Percentiles rank a stretch among this genome's conserved stretches.
These are phyloP conservation scores for Tylopilus rubrobrunneus DNA, from an alignment of 768 basidiomycete species.

Conservation along the genomic window DNA sequence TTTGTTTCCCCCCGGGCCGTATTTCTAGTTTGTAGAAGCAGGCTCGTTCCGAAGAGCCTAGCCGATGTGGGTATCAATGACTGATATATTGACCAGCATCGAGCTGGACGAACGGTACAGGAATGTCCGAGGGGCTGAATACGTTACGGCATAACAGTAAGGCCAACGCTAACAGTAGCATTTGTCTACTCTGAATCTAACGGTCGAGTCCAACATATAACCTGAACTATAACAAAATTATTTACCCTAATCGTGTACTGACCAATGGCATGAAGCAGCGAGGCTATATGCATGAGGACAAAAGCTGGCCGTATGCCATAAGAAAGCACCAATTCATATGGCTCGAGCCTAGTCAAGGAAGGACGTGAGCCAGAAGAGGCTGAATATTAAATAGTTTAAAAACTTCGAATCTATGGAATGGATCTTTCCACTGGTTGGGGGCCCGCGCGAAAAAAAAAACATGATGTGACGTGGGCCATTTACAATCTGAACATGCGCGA, in stretches of 20 bases:
- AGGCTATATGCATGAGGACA: constrained; percentile 1
- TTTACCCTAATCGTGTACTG: constrained; percentile 11
- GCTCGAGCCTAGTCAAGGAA: constrained; percentile 6
- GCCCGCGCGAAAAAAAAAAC: constrained; percentile 3
- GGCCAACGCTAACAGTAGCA: neutral
- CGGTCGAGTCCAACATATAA: constrained; percentile 17
- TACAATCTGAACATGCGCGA: constrained; percentile 10
- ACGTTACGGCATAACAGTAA: neutral
- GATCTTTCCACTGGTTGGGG: constrained; percentile 11
- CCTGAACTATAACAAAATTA: constrained; percentile 22
- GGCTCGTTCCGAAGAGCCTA: neutral
- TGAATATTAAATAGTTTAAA: constrained; percentile 25
- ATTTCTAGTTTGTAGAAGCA: neutral
- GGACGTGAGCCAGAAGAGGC: constrained; percentile 9
- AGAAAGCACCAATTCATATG: constrained; percentile 16
- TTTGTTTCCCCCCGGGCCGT: neutral
- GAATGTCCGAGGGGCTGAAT: neutral
- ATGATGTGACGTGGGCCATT: constrained; percentile 4
- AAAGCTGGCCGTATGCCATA: constrained; percentile 10
- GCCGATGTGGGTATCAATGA: neutral
- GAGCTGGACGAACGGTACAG: neutral
- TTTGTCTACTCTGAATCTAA: constrained; percentile 5
- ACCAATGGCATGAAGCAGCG: constrained; percentile 9
- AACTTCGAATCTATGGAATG: constrained; percentile 25
- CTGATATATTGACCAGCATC: neutral